A percentile compares a stretch with the other conserved stretches of the same genome.
Conservation (phyloP, 441 rosid species). For the Daphne laureola region DNA sequence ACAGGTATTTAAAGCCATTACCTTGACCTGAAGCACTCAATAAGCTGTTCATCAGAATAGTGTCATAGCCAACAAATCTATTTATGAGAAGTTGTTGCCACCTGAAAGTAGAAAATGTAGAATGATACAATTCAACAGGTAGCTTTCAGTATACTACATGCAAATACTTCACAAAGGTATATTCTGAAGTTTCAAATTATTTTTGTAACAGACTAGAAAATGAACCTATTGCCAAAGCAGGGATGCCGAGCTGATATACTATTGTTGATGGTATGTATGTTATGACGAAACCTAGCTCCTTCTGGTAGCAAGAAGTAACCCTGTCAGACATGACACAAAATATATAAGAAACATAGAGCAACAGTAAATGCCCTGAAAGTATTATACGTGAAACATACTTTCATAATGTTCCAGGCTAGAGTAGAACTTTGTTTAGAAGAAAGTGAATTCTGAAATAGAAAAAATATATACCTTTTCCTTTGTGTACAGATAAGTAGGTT, state of each 20-base stretch:
- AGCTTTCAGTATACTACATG: not conserved
- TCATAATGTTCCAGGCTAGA: too few species aligned
- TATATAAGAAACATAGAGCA: not conserved
- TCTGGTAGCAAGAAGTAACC: slow-evolving; percentile 93
- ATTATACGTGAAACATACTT: not conserved
- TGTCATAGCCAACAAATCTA: slow-evolving; percentile 97
- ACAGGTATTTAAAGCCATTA: slow-evolving; percentile 18
- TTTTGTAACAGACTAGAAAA: too few species aligned
- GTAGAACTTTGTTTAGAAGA: not conserved
- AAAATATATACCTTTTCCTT: slow-evolving; percentile 68
- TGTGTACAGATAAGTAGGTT: slow-evolving; percentile 83
- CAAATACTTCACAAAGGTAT: not conserved
- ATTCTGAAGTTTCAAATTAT: too few species aligned
- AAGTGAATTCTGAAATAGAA: slow-evolving; percentile 4
- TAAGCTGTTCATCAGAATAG: slow-evolving; percentile 94
- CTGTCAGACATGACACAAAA: slow-evolving; percentile 30
- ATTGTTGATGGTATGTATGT: slow-evolving; percentile 66
- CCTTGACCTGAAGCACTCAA: slow-evolving; percentile 89
- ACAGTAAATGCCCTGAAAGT: not conserved
- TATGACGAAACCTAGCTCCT: slow-evolving; percentile 73
- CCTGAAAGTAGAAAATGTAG: slow-evolving; percentile 35
- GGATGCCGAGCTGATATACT: slow-evolving; percentile 90
- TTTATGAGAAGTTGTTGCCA: slow-evolving; percentile 98
- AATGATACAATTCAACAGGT: not conserved
- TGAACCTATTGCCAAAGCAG: slow-evolving; percentile 95